A percentile compares a stretch with the other conserved stretches of the same genome.
Evolutionary conservation across 345 rosid genomes (phyloP).

Genomic region (Kernera saxatilis): DNA sequence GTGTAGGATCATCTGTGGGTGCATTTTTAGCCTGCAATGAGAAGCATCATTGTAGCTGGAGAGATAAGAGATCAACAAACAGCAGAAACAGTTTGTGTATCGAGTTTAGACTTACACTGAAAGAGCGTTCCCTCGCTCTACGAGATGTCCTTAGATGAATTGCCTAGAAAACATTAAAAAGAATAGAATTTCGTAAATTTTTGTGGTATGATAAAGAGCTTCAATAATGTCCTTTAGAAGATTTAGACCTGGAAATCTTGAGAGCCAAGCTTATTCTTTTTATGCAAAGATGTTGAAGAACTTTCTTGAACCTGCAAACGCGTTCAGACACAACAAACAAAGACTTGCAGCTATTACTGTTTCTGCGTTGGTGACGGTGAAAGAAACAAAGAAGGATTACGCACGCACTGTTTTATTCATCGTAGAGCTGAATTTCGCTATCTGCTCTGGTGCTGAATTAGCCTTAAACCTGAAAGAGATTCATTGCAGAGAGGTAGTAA

Average conservation of each 20-base stretch:
- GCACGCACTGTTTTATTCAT: constrained; percentile 1
- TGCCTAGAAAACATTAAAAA: not conserved
- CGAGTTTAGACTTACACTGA: constrained; percentile 12
- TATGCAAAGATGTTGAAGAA: constrained; percentile 7
- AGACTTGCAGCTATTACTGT: not conserved
- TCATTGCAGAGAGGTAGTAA: not conserved
- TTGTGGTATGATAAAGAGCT: not conserved
- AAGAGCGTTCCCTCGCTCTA: constrained; percentile 13
- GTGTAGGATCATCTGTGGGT: not conserved
- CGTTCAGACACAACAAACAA: not conserved
- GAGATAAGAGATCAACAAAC: not conserved
- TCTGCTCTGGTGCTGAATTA: constrained; percentile 24
- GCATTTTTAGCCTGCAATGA: constrained; percentile 6
- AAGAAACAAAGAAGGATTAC: not conserved
- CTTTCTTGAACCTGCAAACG: constrained; percentile 20
- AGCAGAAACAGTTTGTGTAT: not conserved
- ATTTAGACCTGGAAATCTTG: constrained; percentile 19
- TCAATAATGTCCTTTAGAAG: not conserved
- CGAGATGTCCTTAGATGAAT: constrained; percentile 17
- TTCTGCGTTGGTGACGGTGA: not conserved
- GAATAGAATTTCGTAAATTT: not conserved
- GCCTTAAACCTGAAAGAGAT: constrained; percentile 27
- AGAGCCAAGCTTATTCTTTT: not conserved
- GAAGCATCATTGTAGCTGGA: not conserved
- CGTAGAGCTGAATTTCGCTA: not conserved